Conservation (phyloP, 805 yeast genomes). For the Metschnikowia koreensis region DNA sequence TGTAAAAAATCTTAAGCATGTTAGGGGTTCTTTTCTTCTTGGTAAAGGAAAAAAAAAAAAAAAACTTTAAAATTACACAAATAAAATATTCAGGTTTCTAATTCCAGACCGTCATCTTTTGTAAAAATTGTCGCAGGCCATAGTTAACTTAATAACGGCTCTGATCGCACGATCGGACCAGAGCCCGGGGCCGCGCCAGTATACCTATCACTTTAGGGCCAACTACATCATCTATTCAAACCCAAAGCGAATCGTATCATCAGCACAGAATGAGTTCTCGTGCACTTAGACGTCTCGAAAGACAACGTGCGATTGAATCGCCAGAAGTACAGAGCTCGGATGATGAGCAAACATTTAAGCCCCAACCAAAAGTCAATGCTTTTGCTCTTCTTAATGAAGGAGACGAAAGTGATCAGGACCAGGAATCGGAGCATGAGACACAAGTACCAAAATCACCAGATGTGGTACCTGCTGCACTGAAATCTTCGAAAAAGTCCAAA, state of each 20-base stretch:
- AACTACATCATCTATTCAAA: neutral
- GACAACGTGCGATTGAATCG: conserved; percentile 19
- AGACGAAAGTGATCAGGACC: conserved; percentile 14
- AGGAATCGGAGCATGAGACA: conserved; percentile 1
- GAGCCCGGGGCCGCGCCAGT: neutral
- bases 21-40: no score
- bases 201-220: neutral
- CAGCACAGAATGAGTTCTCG: conserved; percentile 25
- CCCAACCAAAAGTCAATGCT: conserved; percentile 34
- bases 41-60: no score
- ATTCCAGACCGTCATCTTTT: no score
- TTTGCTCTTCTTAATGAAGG: conserved; percentile 40
- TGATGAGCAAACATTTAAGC: conserved; percentile 8
- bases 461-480: neutral
- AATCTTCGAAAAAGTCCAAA: conserved; percentile 11
- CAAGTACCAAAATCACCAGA: conserved; percentile 6
- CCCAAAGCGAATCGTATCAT: neutral
- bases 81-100: no score
- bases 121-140: no score
- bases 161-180: neutral
- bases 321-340: conserved; percentile 19
- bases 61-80: no score
- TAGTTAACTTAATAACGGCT: neutral
- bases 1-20: no score
- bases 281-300: conserved; percentile 25